Evolutionary conservation across 805 yeast genomes (phyloP).

Genomic region (Candida boidinii): DNA sequence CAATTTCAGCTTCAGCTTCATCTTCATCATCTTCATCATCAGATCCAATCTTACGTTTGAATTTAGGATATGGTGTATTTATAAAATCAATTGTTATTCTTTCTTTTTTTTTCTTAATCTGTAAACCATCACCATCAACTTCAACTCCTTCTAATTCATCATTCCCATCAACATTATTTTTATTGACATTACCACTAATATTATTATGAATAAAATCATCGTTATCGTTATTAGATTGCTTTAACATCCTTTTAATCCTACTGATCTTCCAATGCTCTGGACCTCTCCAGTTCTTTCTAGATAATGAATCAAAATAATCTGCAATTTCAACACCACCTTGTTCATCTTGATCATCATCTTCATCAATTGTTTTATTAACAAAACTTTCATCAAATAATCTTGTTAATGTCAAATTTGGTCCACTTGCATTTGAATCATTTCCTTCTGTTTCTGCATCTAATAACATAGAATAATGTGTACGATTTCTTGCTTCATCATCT

Average conservation of each 20-base stretch:
- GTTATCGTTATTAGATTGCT: not conserved
- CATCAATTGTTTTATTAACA: constrained; percentile 14
- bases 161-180: no score
- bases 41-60: no score
- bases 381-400: constrained; percentile 24
- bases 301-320: constrained; percentile 72
- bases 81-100: constrained; percentile 19
- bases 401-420: constrained; percentile 23
- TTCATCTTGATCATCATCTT: constrained; percentile 9
- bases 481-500: constrained; percentile 4
- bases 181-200: constrained; percentile 3
- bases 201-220: constrained; percentile 1
- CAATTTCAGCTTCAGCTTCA: no score
- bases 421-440: constrained; percentile 8
- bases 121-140: no score
- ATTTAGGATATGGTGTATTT: no score
- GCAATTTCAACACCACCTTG: constrained; percentile 39
- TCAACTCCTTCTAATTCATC: no score
- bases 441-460: constrained; percentile 21
- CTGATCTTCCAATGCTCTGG: constrained; percentile 88
- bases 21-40: constrained; percentile 14
- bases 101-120: constrained; percentile 9
- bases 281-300: constrained; percentile 79
- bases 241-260: constrained; percentile 19
- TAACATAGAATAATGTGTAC: constrained; percentile 24